Evolutionary conservation across 192 early-diverging fungal species (phyloP).

Genomic region (Backusella westeae): DNA sequence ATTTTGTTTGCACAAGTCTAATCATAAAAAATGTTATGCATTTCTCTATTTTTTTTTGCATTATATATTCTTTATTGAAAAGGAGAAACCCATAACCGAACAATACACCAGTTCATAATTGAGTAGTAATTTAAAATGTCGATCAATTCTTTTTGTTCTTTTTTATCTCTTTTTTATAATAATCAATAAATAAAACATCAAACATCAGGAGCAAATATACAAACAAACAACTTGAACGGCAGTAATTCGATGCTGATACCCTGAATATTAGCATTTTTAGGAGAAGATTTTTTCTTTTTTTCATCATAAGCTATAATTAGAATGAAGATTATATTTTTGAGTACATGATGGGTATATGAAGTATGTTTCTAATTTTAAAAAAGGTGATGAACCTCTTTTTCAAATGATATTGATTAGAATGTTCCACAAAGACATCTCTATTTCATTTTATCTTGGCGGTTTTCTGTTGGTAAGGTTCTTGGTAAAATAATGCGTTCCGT

Average conservation of each 20-base stretch:
- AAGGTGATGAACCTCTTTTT: neutral
- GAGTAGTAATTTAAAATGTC: neutral
- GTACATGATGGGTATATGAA: neutral
- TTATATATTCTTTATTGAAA: neutral
- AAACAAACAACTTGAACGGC: neutral
- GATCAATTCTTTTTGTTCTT: neutral
- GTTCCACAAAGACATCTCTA: neutral
- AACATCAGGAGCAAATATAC: neutral
- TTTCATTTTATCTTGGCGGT: conserved; percentile 4
- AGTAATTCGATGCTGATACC: neutral
- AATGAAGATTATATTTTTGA: neutral
- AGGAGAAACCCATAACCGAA: neutral
- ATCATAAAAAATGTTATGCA: neutral
- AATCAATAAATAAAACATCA: neutral
- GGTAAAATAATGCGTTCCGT: neutral
- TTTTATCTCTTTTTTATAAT: neutral
- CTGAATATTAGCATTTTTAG: neutral
- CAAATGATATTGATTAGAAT: neutral
- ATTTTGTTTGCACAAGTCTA: neutral
- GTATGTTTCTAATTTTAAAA: neutral
- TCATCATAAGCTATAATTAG: neutral
- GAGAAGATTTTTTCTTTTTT: neutral
- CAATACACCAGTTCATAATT: neutral
- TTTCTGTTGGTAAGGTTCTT: neutral
- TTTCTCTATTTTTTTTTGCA: neutral